phyloP scores from a whole-genome alignment of 169 alveolate species.

The Plasmodium vinckei region DNA sequence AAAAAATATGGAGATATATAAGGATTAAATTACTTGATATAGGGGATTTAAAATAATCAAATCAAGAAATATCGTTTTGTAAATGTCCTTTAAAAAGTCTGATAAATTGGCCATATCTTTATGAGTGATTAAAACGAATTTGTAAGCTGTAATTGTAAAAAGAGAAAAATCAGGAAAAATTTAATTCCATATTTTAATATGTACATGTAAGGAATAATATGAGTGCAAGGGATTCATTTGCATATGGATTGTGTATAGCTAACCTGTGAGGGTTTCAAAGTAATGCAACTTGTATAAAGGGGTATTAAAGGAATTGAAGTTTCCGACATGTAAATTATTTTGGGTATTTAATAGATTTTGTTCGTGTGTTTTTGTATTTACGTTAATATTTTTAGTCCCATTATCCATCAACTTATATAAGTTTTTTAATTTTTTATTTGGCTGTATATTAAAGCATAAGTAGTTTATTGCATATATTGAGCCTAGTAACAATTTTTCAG shows the following conservation, averaged over 20 bases:
- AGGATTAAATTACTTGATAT: constrained; percentile 16
- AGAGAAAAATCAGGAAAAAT: background rate
- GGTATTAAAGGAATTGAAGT: constrained; percentile 57
- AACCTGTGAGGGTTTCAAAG: constrained; percentile 70
- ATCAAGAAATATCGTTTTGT: constrained; percentile 64
- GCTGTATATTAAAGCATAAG: constrained; percentile 73
- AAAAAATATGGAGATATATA: background rate
- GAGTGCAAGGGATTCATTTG: no score
- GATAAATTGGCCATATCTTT: constrained; percentile 62
- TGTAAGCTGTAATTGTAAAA: constrained; percentile 43
- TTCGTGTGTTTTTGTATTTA: constrained; percentile 20
- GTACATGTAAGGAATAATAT: background rate
- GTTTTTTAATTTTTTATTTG: constrained; percentile 67
- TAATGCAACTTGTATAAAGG: constrained; percentile 69
- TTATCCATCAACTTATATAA: constrained; percentile 27
- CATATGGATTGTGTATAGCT: no score
- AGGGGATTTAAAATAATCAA: constrained; percentile 53
- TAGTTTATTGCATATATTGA: constrained; percentile 72
- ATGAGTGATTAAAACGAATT: constrained; percentile 62
- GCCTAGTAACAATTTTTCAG: constrained; percentile 51
- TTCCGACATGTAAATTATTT: constrained; percentile 57
- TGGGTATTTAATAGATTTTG: constrained; percentile 43
- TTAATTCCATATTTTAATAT: background rate
- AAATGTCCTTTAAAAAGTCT: constrained; percentile 42
- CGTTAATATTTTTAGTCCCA: constrained; percentile 33